Evolutionary conservation across 805 yeast genomes (phyloP).

Genomic region (Candida maltosa): DNA sequence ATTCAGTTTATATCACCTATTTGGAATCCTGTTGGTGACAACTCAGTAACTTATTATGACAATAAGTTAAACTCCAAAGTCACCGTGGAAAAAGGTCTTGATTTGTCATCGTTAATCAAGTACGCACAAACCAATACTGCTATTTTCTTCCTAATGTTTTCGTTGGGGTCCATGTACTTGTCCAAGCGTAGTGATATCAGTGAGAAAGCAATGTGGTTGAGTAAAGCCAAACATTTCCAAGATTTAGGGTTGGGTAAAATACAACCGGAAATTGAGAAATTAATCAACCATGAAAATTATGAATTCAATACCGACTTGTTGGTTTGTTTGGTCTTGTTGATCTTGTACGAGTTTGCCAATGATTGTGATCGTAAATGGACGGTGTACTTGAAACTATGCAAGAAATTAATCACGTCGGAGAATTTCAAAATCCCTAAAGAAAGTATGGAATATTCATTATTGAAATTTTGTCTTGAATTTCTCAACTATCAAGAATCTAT

Average conservation of each 20-base stretch:
- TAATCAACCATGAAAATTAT: constrained; percentile 2
- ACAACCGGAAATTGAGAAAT: constrained; percentile 6
- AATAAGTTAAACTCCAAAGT: constrained; percentile 9
- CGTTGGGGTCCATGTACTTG: constrained; percentile 23
- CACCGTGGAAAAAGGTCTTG: constrained; percentile 21
- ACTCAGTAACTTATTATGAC: constrained; percentile 8
- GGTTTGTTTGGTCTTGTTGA: constrained; percentile 18
- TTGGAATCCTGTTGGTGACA: constrained; percentile 22
- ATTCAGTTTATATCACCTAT: constrained; percentile 23
- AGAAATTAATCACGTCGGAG: constrained; percentile 13
- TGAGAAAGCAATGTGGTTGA: constrained; percentile 15
- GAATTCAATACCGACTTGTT: constrained; percentile 13
- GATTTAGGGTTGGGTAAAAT: constrained; percentile 14
- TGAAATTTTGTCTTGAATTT: constrained; percentile 21
- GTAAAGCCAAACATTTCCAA: constrained; percentile 14
- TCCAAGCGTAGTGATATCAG: constrained; percentile 12
- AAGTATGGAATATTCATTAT: constrained; percentile 15
- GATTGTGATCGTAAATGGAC: constrained; percentile 22
- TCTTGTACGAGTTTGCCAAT: constrained; percentile 23
- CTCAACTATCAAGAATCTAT: constrained; percentile 23
- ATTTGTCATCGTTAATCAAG: constrained; percentile 17
- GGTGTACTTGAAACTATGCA: constrained; percentile 16
- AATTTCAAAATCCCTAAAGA: constrained; percentile 16
- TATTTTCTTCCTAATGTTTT: constrained; percentile 20
- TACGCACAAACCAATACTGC: constrained; percentile 20